Conservation (phyloP, 148 eudicot species). For the Camellia granthamiana region DNA sequence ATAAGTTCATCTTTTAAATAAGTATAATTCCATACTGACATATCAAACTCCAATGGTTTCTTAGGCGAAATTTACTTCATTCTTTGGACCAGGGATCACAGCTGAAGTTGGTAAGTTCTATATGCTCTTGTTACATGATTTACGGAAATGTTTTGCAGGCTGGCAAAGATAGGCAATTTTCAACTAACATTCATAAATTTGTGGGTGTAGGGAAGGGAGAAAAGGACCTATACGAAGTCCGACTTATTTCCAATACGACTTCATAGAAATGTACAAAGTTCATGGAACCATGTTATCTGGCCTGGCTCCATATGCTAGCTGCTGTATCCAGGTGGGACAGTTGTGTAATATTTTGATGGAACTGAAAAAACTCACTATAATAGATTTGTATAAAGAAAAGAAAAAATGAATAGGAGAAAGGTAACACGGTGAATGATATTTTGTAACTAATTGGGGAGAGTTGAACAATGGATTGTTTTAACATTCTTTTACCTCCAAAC, state of each 20-base stretch:
- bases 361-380: not conserved
- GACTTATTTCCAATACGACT: constrained; percentile 73
- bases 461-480: not conserved
- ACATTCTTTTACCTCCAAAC: too few species aligned
- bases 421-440: not conserved
- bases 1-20: not conserved
- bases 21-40: constrained; percentile 5
- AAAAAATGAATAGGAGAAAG: not conserved
- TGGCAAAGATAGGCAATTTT: not conserved
- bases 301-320: not conserved
- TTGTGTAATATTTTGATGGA: not conserved
- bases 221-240: constrained; percentile 68
- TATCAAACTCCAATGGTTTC: constrained; percentile 12
- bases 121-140: not conserved
- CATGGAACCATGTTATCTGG: not conserved
- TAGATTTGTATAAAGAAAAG: not conserved
- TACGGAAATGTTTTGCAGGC: not conserved
- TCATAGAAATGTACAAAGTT: constrained; percentile 18
- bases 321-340: not conserved
- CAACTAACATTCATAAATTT: constrained; percentile 5
- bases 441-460: not conserved
- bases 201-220: constrained; percentile 66
- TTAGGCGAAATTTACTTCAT: constrained; percentile 88
- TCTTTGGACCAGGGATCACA: constrained; percentile 93
- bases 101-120: constrained; percentile 80